Conservation (phyloP, 2,329 filamentous ascomycete genomes). For the Verticillium longisporum region DNA sequence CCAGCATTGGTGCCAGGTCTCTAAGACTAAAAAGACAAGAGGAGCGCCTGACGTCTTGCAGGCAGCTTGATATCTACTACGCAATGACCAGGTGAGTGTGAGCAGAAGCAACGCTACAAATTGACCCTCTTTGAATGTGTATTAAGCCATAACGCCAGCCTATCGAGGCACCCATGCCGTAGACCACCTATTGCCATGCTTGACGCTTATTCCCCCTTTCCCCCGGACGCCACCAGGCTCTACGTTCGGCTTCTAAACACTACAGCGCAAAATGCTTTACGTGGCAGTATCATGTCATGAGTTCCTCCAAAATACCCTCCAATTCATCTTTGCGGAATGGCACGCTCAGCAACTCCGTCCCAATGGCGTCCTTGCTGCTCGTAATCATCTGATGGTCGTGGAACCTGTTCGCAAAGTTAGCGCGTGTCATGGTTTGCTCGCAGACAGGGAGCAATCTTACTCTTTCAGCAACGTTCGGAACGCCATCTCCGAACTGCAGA, state of each 20-base stretch:
- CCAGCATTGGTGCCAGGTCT: too few species aligned
- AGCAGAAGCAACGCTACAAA: too few species aligned
- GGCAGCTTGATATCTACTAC: too few species aligned
- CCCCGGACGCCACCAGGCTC: neutral
- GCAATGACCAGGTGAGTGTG: neutral
- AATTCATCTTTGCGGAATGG: slow-evolving; percentile 85
- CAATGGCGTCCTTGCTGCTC: slow-evolving; percentile 75
- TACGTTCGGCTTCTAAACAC: neutral
- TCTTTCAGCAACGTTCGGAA: slow-evolving; percentile 93
- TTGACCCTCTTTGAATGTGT: neutral
- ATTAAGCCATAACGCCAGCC: neutral
- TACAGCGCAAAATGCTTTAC: neutral
- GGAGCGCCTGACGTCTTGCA: too few species aligned
- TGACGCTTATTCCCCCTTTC: neutral
- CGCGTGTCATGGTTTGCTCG: neutral
- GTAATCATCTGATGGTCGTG: slow-evolving; percentile 98
- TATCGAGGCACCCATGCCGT: neutral
- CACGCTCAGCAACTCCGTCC: slow-evolving; percentile 77
- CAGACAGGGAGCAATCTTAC: slow-evolving; percentile 36
- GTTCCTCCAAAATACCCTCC: slow-evolving; percentile 80
- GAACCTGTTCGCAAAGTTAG: slow-evolving; percentile 50
- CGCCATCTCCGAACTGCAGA: slow-evolving; percentile 92
- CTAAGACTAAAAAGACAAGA: too few species aligned
- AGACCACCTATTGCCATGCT: neutral
- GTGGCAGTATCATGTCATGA: slow-evolving; percentile 27